Base-by-base conservation (phyloP, 352 stramenopile species). In the Lagenidium giganteum region DNA sequence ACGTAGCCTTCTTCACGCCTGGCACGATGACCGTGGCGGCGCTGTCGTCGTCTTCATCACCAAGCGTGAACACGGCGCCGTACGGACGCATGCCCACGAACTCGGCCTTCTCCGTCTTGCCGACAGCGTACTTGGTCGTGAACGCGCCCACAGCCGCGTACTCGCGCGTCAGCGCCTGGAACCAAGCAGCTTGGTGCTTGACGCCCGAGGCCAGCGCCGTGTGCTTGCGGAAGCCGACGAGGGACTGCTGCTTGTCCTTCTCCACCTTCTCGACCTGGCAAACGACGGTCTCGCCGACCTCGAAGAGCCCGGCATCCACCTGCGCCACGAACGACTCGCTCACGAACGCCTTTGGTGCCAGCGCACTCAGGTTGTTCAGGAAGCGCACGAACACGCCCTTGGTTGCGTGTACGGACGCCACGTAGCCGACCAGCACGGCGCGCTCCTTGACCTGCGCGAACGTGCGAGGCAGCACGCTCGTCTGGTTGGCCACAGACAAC, bases 301-400 rank as follows among this genome's bases (percentile, higher is more conserved):
- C 67, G 28, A 89, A 89, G 43, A 85, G 65, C 4, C 58, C 67
- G 29, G 83, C 67, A 8, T 73, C 53, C 30, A 83, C 63, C 18
- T 73, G 42, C 2, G 62, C 48, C 22, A 83, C 51, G 17, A 81
- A 89, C 44, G 70, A 58, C 42, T 87, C 62, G 39, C 62, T 72
- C 21, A 89, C 38, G 31, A 65, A 83, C 14, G 56, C 64, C 53
- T 86, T 87, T 0, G 73, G 76, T 0, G 75, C 70, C 9, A 90
- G 48, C 5, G 70, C 73, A 12, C 79, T 75, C 5, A 87, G 51
- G 47, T 90, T 80, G 57, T 87, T 87, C 30, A 90, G 47, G 31
- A 90, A 87, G 50, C 79, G 81, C 12, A 90, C 66, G 34, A 90
- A 90, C 21, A 90, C 75, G 9, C 77, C 72, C 39, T 82, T 83